phyloP scores from a whole-genome alignment of 306 rosid species.

The Pueraria montana region DNA sequence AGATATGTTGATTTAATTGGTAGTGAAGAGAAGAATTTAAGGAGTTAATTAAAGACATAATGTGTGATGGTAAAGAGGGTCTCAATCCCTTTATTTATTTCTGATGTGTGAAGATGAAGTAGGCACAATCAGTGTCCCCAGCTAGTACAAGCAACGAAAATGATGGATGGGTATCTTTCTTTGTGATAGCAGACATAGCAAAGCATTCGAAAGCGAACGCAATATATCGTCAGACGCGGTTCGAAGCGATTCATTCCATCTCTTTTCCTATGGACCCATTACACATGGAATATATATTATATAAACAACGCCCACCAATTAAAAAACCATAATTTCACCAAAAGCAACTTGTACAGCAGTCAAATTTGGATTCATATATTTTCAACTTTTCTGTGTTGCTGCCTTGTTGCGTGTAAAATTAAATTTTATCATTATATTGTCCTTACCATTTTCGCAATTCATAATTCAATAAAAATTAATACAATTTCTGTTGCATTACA shows the following conservation, averaged over 20 bases:
- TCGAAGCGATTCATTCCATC: not conserved
- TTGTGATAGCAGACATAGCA: constrained; percentile 29
- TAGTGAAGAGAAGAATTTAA: not conserved
- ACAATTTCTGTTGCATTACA: no score
- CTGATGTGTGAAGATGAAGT: constrained; percentile 4
- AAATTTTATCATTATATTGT: not conserved
- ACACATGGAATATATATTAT: not conserved
- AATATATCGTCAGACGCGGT: constrained; percentile 31
- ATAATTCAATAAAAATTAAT: not conserved
- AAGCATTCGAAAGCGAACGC: constrained; percentile 40
- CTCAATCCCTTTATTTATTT: constrained; percentile 10
- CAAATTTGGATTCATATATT: not conserved
- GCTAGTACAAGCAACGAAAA: constrained; percentile 42
- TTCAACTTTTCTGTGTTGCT: not conserved
- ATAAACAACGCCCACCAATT: constrained; percentile 4
- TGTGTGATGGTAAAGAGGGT: constrained; percentile 1
- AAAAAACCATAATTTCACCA: constrained; percentile 23
- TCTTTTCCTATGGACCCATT: constrained; percentile 14
- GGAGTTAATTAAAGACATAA: not conserved
- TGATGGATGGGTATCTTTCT: constrained; percentile 35
- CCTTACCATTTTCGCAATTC: not conserved
- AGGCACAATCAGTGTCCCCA: constrained; percentile 40
- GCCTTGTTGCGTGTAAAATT: not conserved
- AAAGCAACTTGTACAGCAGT: not conserved
- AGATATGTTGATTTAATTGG: not conserved